Evolutionary conservation across 495 filamentous ascomycete species (phyloP).

Genomic region (Talaromyces thailandensis): DNA sequence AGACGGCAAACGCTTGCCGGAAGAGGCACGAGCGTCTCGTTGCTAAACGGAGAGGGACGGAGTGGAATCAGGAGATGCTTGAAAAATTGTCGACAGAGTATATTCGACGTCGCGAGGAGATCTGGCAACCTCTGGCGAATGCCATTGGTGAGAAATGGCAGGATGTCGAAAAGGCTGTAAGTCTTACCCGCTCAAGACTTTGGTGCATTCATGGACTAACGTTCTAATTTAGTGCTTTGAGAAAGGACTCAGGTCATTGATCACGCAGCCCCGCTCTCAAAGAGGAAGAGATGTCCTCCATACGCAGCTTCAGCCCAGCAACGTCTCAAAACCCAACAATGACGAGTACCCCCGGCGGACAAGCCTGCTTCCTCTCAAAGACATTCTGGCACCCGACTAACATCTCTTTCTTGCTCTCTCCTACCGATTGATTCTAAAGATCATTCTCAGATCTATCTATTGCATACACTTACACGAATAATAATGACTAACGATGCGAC

Average conservation of each 20-base stretch:
- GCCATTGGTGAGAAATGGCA: conserved; percentile 61
- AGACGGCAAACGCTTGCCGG: conserved; percentile 70
- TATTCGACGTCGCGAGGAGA: conserved; percentile 57
- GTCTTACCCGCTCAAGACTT: conserved; percentile 8
- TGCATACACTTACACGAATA: background rate
- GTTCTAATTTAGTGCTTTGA: conserved; percentile 37
- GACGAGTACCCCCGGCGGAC: conserved; percentile 2
- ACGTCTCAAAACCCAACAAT: background rate
- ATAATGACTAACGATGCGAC: conserved; percentile 2
- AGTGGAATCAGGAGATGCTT: conserved; percentile 59
- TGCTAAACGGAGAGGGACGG: conserved; percentile 50
- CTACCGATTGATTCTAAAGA: background rate
- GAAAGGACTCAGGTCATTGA: conserved; percentile 40
- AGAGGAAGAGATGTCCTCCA: background rate
- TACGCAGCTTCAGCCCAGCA: conserved; percentile 1
- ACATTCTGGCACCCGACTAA: conserved; percentile 3
- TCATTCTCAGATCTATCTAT: background rate
- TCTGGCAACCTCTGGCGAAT: conserved; percentile 57
- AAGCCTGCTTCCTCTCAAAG: conserved; percentile 2
- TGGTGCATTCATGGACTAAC: background rate
- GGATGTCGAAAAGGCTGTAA: conserved; percentile 60
- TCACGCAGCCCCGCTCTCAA: conserved; percentile 21
- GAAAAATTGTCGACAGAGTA: conserved; percentile 60
- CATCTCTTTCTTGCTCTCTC: background rate
- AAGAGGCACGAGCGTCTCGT: conserved; percentile 69